Evolutionary conservation across 495 filamentous ascomycete genomes (phyloP).

Genomic region (Amniculicola lignicola): DNA sequence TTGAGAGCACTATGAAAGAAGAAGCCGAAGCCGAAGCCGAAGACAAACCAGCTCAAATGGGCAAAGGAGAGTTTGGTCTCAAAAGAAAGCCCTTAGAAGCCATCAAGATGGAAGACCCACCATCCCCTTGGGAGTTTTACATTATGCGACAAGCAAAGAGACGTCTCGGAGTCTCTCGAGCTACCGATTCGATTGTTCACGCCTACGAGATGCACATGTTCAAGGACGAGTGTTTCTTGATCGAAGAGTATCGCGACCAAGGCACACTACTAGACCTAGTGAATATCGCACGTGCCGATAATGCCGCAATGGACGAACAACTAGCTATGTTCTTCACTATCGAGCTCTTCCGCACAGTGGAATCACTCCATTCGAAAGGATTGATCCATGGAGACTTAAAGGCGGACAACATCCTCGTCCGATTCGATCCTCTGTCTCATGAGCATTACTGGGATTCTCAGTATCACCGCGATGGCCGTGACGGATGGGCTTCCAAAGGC

Average conservation of each 20-base stretch:
- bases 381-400: constrained; percentile 94
- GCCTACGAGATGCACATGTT: constrained; percentile 88
- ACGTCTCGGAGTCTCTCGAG: constrained; percentile 67
- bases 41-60: constrained; percentile 35
- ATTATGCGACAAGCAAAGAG: constrained; percentile 80
- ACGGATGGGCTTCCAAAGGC: constrained; percentile 79
- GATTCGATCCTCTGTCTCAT: constrained; percentile 58
- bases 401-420: constrained; percentile 88
- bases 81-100: constrained; percentile 66
- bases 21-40: constrained; percentile 45
- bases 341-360: constrained; percentile 85
- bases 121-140: constrained; percentile 91
- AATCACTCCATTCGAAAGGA: constrained; percentile 73
- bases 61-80: constrained; percentile 47
- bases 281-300: constrained; percentile 75
- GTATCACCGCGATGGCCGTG: constrained; percentile 67
- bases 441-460: constrained; percentile 51
- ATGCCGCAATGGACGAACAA: constrained; percentile 73
- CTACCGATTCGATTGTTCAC: constrained; percentile 68
- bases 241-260: constrained; percentile 84
- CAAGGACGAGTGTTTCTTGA: constrained; percentile 76
- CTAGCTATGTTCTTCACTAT: constrained; percentile 93
- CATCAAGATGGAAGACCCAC: constrained; percentile 88
- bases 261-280: constrained; percentile 91
- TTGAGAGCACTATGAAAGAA: constrained; percentile 57